Evolutionary conservation across 352 stramenopile species (phyloP).

Genomic region (Pythium dissimile): DNA sequence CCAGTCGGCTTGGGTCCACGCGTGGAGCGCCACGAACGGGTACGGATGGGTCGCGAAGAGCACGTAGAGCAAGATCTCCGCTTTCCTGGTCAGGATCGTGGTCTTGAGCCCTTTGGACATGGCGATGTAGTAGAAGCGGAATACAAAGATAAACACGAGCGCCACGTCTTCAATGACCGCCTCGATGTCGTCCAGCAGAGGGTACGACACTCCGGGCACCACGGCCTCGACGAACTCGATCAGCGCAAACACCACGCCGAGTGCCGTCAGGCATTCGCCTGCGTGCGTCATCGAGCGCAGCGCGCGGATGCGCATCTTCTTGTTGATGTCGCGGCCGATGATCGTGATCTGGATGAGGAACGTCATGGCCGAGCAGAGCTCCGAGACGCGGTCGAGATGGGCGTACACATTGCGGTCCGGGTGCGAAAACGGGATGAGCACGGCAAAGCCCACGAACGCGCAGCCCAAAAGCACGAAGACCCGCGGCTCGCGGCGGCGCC

Average conservation of each 20-base stretch:
- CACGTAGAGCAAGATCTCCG: constrained; percentile 27
- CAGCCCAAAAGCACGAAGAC: background rate
- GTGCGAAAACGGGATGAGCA: constrained; percentile 19
- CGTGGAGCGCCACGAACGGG: constrained; percentile 17
- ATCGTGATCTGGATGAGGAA: constrained; percentile 21
- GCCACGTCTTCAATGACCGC: background rate
- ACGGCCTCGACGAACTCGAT: background rate
- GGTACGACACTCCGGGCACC: no score
- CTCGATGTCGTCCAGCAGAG: background rate
- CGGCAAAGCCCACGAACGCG: constrained; percentile 9
- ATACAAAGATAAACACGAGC: constrained; percentile 33
- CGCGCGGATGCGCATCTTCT: constrained; percentile 15
- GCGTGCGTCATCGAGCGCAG: constrained; percentile 8
- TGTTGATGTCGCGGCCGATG: constrained; percentile 12
- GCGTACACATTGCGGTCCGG: constrained; percentile 13
- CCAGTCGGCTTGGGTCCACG: constrained; percentile 5
- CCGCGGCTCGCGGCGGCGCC: background rate
- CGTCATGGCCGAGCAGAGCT: constrained; percentile 4
- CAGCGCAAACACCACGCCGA: background rate
- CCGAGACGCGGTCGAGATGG: constrained; percentile 16
- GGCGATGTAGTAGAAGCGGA: constrained; percentile 35
- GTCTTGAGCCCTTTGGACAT: constrained; percentile 24
- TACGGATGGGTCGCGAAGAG: constrained; percentile 25
- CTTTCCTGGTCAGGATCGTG: constrained; percentile 21
- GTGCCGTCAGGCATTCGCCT: no score